Percentiles rank a stretch among this genome's conserved stretches.
Evolutionary conservation across 2,329 filamentous ascomycete species (phyloP).

Genomic region (Exophiala alcalophila): DNA sequence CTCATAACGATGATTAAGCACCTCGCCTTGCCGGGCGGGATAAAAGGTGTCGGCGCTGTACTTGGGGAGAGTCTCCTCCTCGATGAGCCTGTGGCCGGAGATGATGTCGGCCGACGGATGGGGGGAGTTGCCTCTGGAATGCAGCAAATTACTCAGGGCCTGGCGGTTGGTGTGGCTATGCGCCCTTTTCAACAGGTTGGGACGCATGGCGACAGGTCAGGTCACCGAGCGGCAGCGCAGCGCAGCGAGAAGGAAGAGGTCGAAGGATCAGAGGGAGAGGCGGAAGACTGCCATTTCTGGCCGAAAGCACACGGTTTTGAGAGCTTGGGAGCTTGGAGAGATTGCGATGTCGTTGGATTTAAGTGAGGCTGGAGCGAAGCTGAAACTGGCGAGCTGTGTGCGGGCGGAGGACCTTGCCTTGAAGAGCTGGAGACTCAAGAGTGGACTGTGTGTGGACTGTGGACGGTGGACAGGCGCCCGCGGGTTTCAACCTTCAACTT

Average conservation of each 20-base stretch:
- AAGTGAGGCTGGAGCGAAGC: conserved; percentile 21
- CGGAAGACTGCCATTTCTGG: conserved; percentile 5
- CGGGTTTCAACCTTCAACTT: too few species aligned
- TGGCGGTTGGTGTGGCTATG: conserved; percentile 25
- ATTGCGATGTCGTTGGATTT: conserved; percentile 20
- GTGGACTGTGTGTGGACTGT: too few species aligned
- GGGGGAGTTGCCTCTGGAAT: conserved; percentile 24
- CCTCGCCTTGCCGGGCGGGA: conserved; percentile 39
- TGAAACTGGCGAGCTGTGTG: conserved; percentile 20
- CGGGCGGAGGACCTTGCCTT: too few species aligned
- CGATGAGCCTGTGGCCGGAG: conserved; percentile 32
- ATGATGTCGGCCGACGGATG: conserved; percentile 25
- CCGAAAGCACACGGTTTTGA: neutral
- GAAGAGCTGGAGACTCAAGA: too few species aligned
- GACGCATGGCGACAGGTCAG: conserved; percentile 16
- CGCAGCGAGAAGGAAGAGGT: neutral
- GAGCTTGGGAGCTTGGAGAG: neutral
- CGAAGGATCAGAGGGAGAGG: conserved; percentile 7
- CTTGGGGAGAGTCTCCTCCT: conserved; percentile 41
- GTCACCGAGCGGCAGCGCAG: neutral
- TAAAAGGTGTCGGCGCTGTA: conserved; percentile 41
- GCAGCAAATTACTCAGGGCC: conserved; percentile 19
- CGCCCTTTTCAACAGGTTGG: conserved; percentile 24
- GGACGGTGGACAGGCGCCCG: too few species aligned
- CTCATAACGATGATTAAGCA: conserved; percentile 40